Evolutionary conservation across 495 filamentous ascomycete species (phyloP).

Genomic region (Neurospora sp.): DNA sequence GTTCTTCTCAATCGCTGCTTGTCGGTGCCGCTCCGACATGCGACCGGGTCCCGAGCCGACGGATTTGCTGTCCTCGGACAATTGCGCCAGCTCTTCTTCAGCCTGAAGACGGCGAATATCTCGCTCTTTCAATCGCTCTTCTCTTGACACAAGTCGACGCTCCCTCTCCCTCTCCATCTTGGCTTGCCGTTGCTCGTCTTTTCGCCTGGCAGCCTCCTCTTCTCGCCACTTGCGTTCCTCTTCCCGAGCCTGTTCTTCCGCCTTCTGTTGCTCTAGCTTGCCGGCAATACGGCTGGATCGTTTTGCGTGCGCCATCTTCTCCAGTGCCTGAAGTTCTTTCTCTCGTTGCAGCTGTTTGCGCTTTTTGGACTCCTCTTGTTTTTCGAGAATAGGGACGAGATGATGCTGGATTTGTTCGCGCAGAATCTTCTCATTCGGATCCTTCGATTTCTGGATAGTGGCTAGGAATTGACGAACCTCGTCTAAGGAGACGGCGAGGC

Average conservation of each 20-base stretch:
- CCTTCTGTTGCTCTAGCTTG: conserved; percentile 67
- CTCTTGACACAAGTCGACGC: conserved; percentile 72
- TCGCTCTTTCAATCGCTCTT: conserved; percentile 72
- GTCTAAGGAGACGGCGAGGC: conserved; percentile 65
- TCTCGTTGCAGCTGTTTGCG: conserved; percentile 59
- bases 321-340: conserved; percentile 67
- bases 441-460: conserved; percentile 59
- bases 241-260: conserved; percentile 59
- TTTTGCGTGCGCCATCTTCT: conserved; percentile 87
- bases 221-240: conserved; percentile 59
- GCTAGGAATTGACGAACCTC: conserved; percentile 68
- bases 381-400: conserved; percentile 72
- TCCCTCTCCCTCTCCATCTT: conserved; percentile 66
- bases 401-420: conserved; percentile 58
- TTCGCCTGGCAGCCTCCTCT: conserved; percentile 55
- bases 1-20: conserved; percentile 66
- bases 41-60: conserved; percentile 51
- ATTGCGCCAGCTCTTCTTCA: conserved; percentile 68
- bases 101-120: conserved; percentile 70
- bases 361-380: conserved; percentile 65
- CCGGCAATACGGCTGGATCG: conserved; percentile 77
- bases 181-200: conserved; percentile 55
- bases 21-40: conserved; percentile 66
- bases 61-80: conserved; percentile 68
- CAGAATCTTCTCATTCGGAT: conserved; percentile 73